Evolutionary conservation across 192 early-diverging fungal genomes (phyloP).

Genomic region (Cetraspora pellucida): DNA sequence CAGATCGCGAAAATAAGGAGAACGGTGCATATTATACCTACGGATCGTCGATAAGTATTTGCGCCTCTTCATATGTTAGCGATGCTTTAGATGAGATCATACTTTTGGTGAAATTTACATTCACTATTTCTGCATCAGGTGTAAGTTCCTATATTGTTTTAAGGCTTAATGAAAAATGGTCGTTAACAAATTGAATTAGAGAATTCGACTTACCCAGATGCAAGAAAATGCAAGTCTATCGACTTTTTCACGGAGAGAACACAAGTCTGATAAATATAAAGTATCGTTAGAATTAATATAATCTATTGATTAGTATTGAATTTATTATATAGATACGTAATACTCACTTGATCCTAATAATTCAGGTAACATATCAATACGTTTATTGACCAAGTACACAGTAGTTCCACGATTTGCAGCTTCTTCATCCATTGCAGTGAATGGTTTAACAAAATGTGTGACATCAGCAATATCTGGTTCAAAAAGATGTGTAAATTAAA

Average conservation of each 20-base stretch:
- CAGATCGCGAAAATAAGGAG: slow-evolving; percentile 50
- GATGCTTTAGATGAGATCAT: slow-evolving; percentile 91
- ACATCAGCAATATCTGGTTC: slow-evolving; percentile 93
- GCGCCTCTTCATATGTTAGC: slow-evolving; percentile 94
- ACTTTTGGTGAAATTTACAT: slow-evolving; percentile 86
- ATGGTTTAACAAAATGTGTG: slow-evolving; percentile 84
- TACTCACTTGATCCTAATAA: slow-evolving; percentile 67
- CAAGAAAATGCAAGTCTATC: slow-evolving; percentile 94
- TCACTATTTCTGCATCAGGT: slow-evolving; percentile 60
- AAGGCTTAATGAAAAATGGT: neutral
- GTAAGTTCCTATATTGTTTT: slow-evolving; percentile 55
- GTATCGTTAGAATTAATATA: too few species aligned
- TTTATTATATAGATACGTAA: too few species aligned
- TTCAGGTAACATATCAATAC: slow-evolving; percentile 93
- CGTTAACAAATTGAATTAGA: neutral
- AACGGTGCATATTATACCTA: slow-evolving; percentile 57
- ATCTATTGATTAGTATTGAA: too few species aligned
- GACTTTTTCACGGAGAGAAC: slow-evolving; percentile 84
- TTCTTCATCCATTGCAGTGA: slow-evolving; percentile 82
- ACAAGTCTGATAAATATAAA: slow-evolving; percentile 51
- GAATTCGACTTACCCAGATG: slow-evolving; percentile 58
- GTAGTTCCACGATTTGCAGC: slow-evolving; percentile 88
- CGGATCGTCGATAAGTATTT: slow-evolving; percentile 75
- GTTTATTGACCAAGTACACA: slow-evolving; percentile 88
- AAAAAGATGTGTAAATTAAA: too few species aligned